Evolutionary conservation across 345 rosid species (phyloP).

Genomic region (Lenwebbia sp.): DNA sequence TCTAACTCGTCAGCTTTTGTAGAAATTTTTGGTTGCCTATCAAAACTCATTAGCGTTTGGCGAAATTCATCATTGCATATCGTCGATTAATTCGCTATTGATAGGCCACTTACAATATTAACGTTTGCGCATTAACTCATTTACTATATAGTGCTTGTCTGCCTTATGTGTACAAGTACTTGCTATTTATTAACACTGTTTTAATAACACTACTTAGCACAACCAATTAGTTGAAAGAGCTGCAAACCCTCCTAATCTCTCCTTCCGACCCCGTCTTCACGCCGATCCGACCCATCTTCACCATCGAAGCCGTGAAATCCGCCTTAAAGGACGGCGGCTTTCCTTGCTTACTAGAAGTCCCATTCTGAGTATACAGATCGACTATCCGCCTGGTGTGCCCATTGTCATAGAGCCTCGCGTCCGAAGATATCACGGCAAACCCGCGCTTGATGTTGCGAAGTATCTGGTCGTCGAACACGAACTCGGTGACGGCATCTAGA

Average conservation of each 20-base stretch:
- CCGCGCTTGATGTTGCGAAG: conserved; percentile 51
- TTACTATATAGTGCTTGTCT: neutral
- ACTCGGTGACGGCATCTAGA: conserved; percentile 41
- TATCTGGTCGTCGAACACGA: conserved; percentile 43
- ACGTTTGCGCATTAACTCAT: neutral
- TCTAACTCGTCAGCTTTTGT: neutral
- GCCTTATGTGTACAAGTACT: neutral
- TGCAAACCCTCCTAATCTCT: conserved; percentile 57
- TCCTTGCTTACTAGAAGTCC: neutral
- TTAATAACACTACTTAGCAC: neutral
- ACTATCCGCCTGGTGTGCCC: conserved; percentile 9
- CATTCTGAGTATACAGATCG: neutral
- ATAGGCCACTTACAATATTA: neutral
- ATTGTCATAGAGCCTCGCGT: conserved; percentile 59
- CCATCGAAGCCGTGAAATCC: conserved; percentile 50
- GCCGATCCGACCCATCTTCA: conserved; percentile 57
- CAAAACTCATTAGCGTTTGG: neutral
- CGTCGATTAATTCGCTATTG: neutral
- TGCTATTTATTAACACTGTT: no score
- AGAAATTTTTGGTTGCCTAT: neutral
- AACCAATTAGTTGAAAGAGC: conserved; percentile 27
- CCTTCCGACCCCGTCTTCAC: conserved; percentile 54
- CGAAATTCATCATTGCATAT: neutral
- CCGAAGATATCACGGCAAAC: conserved; percentile 62
- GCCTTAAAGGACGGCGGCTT: conserved; percentile 16